A percentile compares a stretch with the other conserved stretches of the same genome.
These are phyloP conservation scores for Candida freyschussii DNA, from an alignment of 1,139 yeast genomes.

Conservation along the genomic window DNA sequence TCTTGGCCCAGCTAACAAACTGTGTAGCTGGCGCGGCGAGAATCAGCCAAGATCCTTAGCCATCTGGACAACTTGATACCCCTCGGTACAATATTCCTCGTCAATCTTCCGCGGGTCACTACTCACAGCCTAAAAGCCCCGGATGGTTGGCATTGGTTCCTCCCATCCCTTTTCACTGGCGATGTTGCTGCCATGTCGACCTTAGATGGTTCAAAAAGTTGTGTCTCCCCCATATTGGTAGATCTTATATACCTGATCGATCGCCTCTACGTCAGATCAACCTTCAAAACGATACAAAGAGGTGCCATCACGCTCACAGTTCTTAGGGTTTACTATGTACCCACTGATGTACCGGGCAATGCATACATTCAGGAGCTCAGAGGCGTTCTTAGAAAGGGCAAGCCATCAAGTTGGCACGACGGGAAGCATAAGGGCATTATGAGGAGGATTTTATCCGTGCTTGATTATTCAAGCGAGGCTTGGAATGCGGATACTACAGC, in stretches of 20 bases:
- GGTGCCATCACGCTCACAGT: conserved; percentile 16
- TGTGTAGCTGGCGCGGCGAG: no score
- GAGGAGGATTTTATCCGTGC: conserved; percentile 30
- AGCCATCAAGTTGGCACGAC: conserved; percentile 27
- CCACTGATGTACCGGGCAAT: conserved; percentile 40
- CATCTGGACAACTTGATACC: conserved; percentile 37
- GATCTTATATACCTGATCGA: conserved; percentile 39
- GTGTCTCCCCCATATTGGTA: conserved; percentile 24
- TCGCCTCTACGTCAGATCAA: conserved; percentile 39
- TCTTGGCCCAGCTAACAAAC: no score
- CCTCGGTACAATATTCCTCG: conserved; percentile 44
- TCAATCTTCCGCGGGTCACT: conserved; percentile 36
- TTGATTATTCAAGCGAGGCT: conserved; percentile 35
- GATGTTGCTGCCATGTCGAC: no score
- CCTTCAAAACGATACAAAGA: conserved; percentile 33
- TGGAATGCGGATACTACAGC: conserved; percentile 18
- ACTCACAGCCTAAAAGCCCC: conserved; percentile 29
- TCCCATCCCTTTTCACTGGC: no score
- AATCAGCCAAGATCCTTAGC: conserved; percentile 35
- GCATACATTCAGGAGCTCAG: conserved; percentile 35
- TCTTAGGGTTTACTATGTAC: conserved; percentile 46
- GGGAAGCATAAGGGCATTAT: conserved; percentile 31
- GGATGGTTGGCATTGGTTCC: conserved; percentile 55
- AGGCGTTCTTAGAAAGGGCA: conserved; percentile 27
- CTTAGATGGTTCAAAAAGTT: conserved; percentile 2